Conservation (phyloP, 2,329 filamentous ascomycete species). For the Onygenales sp. region DNA sequence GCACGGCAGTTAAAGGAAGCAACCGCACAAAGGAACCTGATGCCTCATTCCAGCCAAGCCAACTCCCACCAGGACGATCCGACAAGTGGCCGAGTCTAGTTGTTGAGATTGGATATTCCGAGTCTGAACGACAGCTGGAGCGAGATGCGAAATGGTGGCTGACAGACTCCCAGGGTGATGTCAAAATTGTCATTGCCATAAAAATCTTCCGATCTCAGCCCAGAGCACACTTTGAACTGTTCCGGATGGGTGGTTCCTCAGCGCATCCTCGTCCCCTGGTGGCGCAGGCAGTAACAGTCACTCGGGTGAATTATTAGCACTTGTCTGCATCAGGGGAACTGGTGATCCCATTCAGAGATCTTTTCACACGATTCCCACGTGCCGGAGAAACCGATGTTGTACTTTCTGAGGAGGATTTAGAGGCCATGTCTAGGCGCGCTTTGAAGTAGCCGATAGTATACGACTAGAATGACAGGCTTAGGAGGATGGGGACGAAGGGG, state of each 20-base stretch:
- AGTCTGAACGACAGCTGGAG: neutral
- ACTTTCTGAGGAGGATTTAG: neutral
- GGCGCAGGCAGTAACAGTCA: neutral
- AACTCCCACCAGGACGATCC: neutral
- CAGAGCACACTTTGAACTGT: neutral
- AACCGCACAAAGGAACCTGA: neutral
- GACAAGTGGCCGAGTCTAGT: constrained; percentile 1
- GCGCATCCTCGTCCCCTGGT: neutral
- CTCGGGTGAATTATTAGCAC: neutral
- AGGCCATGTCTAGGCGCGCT: neutral
- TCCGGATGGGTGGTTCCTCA: neutral
- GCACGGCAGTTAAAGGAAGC: neutral
- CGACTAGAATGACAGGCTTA: neutral
- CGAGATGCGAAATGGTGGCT: constrained; percentile 1
- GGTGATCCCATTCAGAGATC: neutral
- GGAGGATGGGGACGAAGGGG: neutral
- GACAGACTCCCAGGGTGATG: neutral
- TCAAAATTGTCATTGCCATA: neutral
- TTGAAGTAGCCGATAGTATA: neutral
- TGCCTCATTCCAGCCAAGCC: neutral
- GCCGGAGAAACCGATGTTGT: neutral
- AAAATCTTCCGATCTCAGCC: neutral
- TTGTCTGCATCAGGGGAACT: neutral
- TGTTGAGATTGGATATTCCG: constrained; percentile 1
- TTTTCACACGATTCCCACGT: neutral